Evolutionary conservation across 352 stramenopile species (phyloP), one percentile per base, ranked within the genome.

Genomic region (Phytophthora agathidicida): DNA sequence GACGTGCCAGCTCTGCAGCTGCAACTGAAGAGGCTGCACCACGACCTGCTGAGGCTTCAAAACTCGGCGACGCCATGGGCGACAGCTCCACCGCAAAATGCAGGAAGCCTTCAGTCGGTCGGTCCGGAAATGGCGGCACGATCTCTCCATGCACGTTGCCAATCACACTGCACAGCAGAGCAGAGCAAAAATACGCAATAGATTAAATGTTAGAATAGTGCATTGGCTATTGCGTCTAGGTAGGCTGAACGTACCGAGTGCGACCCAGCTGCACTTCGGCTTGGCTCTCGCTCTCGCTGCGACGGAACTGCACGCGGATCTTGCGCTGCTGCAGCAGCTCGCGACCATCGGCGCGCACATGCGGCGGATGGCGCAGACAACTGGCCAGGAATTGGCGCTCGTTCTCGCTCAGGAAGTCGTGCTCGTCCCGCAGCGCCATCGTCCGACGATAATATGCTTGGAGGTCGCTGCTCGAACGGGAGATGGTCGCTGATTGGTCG

Each of bases 51-150:
- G 65, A 60, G 2, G 69, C 53, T 44, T 93, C 88, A 68, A 95
- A 94, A 59, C 79, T 89, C 56, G 87, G 75, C 33, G 80, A 91
- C 33, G 80, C 80, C 84, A 93, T 94, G 27, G 86, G 78, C 50
- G 81, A 94, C 30, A 96, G 52, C 59, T 96, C 86, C 28, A 96
- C 86, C 36, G 74, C 83, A 51, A 96, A 92, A 31, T 94, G 75
- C 36, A 97, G 68, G 48, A 96, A 94, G 1, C 89, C 89, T 58
- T 97, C 89, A 23, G 80, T 93, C 26, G 89, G 89, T 27, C 88
- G 73, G 54, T 96, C 88, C 5, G 89, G 88, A 46, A 93, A 96
- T 26, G 89, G 89, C 28, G 83, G 71, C 49, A 96, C 83, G 42
- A 97, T 91, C 58, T 95, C 84, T 20, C 84, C 83, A 27, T 89